Evolutionary conservation across 495 filamentous ascomycete genomes (phyloP), one percentile per base, ranked within the genome.

Genomic region (Aspergillus coremiiformis): DNA sequence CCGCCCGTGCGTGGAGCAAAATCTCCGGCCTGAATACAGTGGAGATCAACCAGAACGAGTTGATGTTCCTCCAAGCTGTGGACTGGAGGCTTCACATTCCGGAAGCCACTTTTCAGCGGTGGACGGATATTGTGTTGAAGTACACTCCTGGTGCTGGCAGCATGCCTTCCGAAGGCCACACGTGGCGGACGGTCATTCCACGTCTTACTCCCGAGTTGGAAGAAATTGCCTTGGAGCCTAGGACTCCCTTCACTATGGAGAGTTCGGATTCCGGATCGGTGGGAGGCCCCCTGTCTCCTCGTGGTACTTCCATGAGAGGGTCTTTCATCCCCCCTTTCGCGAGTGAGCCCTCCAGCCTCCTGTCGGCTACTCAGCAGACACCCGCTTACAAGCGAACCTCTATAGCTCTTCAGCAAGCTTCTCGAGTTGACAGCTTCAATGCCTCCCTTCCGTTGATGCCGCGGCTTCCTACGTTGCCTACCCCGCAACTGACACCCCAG

Each of bases 1-100:
- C 94, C 7, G 90, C 93, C 35, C 81, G 90, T 30, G 93, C 93
- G 19, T 98, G 93, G 93, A 96, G 93, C 66, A 96, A 94, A 74
- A 97, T 98, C 47, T 96, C 92, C 19, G 91, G 92, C 32, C 75
- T 97, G 32, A 87, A 88, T 57, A 89, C 88, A 0, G 69, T 78
- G 27, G 93, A 98, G 70, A 96, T 98, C 67, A 97, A 97, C 70
- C 83, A 87, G 57, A 97, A 96, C 65, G 93, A 98, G 71, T 86
- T 95, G 74, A 84, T 89, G 37, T 98, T 97, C 66, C 78, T 97
- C 17, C 66, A 84, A 44, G 89, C 91, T 11, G 87, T 98, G 49
- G 83, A 89, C 57, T 98, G 93, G 93, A 86, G 87, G 61, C 80
- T 98, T 37, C 93, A 98, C 66, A 90, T 98, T 57, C 83, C 89